Base-by-base conservation (phyloP, 2,329 filamentous ascomycete species). In the Xylaria sp. region DNA sequence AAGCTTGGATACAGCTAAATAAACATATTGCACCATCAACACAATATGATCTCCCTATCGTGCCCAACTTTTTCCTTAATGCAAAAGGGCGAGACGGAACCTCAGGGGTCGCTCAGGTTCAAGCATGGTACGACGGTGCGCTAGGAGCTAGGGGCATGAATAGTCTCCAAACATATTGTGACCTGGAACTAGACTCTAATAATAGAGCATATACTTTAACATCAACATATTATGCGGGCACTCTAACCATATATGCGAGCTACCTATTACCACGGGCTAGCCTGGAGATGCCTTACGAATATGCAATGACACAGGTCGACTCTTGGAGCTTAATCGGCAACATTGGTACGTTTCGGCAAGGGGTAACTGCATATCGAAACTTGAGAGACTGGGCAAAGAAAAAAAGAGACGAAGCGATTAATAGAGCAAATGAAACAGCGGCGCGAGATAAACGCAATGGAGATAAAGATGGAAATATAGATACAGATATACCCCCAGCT, bases 91-190 rank as follows among this genome's bases (percentile, higher is more conserved):
- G 69, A 7, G 66, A 74, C 64, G 71, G 71, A 47, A 63, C 65
- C 25, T 2, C 52, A 21, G 66, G 45, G 7, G 74, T 74, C 19
- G 72, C 69, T 31, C 57, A 28, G 51, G 62, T 65, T 47, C 72
- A 76, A 54, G 74, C 70, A 58, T 70, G 60, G 42, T 75, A 77
- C 57, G 71, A 77, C 63, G 71, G 74, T 33, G 74, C 74, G 52
- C 47, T 64, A 15, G 73, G 75, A 51, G 72, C 72, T 35, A 72
- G 74, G 46, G 75, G 63, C 12, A 76, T 77, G 60, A 68, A 73
- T 43, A 63, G 60, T 45, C 67, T 78, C 28, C 73, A 73, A 57
- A 73, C 67, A 31, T 77, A 75, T 60, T 49, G 61, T 40, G 47
- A 69, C 61, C 56, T 59, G 5, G 66, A 73, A 37, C 2, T 5